These are phyloP conservation scores for Daedalea quercina DNA, from an alignment of 768 basidiomycete genomes.

Conservation along the genomic window DNA sequence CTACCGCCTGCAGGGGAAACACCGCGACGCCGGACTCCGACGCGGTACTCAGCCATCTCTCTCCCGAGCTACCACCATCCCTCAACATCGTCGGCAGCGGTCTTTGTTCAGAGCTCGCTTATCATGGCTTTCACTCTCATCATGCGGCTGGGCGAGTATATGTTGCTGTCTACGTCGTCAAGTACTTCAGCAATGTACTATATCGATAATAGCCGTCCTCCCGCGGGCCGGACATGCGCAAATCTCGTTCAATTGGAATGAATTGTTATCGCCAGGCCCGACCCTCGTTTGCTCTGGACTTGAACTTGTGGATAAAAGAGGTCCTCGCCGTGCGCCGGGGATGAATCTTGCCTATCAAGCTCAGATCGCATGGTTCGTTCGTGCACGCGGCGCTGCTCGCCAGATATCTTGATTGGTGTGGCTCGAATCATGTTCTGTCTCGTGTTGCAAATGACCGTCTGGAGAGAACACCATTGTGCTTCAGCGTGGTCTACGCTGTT, in stretches of 20 bases:
- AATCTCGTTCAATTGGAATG: not conserved
- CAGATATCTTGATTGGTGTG: too few relatives aligned
- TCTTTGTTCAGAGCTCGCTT: not conserved
- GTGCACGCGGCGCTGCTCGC: too few relatives aligned
- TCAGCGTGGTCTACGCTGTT: too few relatives aligned
- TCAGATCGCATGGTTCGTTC: not conserved
- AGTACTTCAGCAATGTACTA: not conserved
- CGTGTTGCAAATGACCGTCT: too few relatives aligned
- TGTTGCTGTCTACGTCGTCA: not conserved
- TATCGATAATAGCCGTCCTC: not conserved
- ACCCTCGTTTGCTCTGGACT: not conserved
- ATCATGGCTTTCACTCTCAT: not conserved
- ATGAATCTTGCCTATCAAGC: not conserved
- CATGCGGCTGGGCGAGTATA: not conserved
- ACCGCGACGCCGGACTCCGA: not conserved
- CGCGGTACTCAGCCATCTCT: constrained; percentile 1
- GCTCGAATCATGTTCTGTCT: too few relatives aligned
- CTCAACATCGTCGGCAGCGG: not conserved
- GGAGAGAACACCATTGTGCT: too few relatives aligned
- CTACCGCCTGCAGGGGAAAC: not conserved
- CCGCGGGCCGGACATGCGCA: not conserved
- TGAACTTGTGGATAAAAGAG: not conserved
- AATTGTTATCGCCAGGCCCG: not conserved
- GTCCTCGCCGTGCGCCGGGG: not conserved
- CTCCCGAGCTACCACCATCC: not conserved